Evolutionary conservation across 2,329 filamentous ascomycete genomes (phyloP).

Genomic region (Lachnellula occidentalis): DNA sequence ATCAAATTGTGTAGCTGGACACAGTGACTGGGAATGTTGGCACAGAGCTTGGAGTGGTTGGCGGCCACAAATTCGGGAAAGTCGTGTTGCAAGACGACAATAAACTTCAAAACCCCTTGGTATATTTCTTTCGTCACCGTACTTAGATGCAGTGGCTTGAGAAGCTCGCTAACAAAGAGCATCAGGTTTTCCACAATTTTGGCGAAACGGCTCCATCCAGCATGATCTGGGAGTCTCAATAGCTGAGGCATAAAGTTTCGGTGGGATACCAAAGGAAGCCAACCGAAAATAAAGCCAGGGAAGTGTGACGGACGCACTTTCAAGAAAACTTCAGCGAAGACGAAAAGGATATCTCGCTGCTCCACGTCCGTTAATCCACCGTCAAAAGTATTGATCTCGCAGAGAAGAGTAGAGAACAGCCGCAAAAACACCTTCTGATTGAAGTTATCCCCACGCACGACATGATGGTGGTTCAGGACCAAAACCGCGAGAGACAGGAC

Average conservation of each 20-base stretch:
- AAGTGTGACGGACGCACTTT: conserved; percentile 71
- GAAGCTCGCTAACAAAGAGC: conserved; percentile 68
- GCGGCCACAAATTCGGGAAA: conserved; percentile 89
- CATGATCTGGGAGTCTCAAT: conserved; percentile 59
- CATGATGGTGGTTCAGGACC: conserved; percentile 79
- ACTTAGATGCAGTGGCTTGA: conserved; percentile 67
- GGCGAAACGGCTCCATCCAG: conserved; percentile 72
- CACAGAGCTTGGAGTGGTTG: conserved; percentile 77
- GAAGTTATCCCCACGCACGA: conserved; percentile 73
- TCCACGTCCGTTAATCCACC: conserved; percentile 56
- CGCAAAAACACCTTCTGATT: conserved; percentile 89
- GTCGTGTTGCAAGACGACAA: conserved; percentile 86
- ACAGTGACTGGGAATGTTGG: conserved; percentile 75
- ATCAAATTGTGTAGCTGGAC: conserved; percentile 86
- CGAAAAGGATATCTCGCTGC: conserved; percentile 63
- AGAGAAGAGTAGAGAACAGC: conserved; percentile 77
- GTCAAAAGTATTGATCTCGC: conserved; percentile 59
- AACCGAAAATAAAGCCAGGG: conserved; percentile 78
- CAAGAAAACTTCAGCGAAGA: conserved; percentile 65
- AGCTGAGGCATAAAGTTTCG: conserved; percentile 77
- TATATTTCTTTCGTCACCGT: conserved; percentile 77
- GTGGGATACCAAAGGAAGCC: conserved; percentile 79
- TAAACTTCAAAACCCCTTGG: conserved; percentile 72
- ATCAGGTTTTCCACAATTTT: conserved; percentile 69
- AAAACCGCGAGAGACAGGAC: conserved; percentile 73